Evolutionary conservation across 768 basidiomycete species (phyloP), one percentile per base, ranked within the genome.

Genomic region (Coprinopsis sp.): DNA sequence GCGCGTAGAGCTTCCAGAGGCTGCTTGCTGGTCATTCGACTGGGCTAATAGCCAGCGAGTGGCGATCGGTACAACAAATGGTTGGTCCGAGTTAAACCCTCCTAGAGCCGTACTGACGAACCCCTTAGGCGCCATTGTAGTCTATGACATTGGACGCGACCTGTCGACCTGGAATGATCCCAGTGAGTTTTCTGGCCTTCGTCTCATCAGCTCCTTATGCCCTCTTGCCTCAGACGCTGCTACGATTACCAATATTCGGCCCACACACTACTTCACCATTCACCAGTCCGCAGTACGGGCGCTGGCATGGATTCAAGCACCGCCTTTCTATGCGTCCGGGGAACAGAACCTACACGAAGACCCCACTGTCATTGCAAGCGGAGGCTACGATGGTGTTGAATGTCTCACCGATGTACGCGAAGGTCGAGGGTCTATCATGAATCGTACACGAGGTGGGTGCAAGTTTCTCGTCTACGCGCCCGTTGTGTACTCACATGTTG

Each of bases 41-140:
- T 97, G 93, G 93, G 87, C 82, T 0, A 91, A 90, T 52, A 89
- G 90, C 51, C 83, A 87, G 47, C 56, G 82, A 10, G 63, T 99
- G 6, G 91, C 90, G 0, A 79, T 87, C 11, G 94, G 93, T 0
- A 84, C 84, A 22, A 84, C 88, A 2, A 87, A 90, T 53, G 94
- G 95, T 91, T 44, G 27, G 49, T 41, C n/a, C 19, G 14, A 8
- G 10, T 21, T 34, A 23, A 18, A 21, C 23, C 24, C 14, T 34
- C 14, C 19, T 14, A 27, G 11, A 51, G 19, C 18, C 22, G 6
- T 22, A 53, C 48, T 46, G 50, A 7, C 56, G 34, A 13, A 14
- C 37, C 22, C 39, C 22, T 7, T 47, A 82, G 79, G 79, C 21
- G 69, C 68, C 25, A 74, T 84, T 38, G 79, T 76, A 3, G 70